Base-by-base conservation (phyloP, 768 basidiomycete genomes). In the Mycena olivaceomarginata region DNA sequence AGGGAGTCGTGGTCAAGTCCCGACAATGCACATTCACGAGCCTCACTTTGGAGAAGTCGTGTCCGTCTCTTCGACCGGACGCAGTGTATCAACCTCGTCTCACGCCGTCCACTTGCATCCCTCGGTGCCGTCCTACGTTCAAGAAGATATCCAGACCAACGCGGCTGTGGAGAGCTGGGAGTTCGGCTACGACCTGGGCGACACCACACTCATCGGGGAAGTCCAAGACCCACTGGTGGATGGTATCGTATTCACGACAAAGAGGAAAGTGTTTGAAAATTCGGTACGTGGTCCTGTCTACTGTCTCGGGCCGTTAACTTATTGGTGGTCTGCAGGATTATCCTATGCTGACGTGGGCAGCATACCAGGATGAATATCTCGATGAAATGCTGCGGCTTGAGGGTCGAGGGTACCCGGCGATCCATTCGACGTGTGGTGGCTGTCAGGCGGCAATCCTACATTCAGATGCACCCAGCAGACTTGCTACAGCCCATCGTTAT, bases 391-490 rank as follows among this genome's bases (percentile, higher is more conserved):
- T 67, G 15, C 31, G 51, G 6, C 48, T 53, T 11, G 48, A 67
- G 15, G 67, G 67, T 4, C 46, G 48, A 7, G 67, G 67, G 5
- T 25, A 56, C 31, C 15, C 10, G 0, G 53, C 7, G 0, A 15
- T 67, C 0, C 22, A 67, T 40, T 53, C 31, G 15, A 40, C 6
- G 2, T 67, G 67, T 37, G 37, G 39, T 8, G 68, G 56, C 7
- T 70, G 68, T 20, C 40, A 22, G 0, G 8, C 18, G 10, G 22
- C 41, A 18, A 45, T 37, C 68, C 68, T 11, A 16, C 56, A 9
- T 70, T 59, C n/a, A 18, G 68, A 22, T 70, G 68, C 40, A 40
- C 12, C 5, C 16, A 70, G 6, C 68, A 70, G 41, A 41, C 37
- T 18, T 31, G 31, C 31, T 31, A 31, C 31, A 3, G 4, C 31